Base-by-base conservation (phyloP, 129 eudicot species). In the Erigeron canadensis region DNA sequence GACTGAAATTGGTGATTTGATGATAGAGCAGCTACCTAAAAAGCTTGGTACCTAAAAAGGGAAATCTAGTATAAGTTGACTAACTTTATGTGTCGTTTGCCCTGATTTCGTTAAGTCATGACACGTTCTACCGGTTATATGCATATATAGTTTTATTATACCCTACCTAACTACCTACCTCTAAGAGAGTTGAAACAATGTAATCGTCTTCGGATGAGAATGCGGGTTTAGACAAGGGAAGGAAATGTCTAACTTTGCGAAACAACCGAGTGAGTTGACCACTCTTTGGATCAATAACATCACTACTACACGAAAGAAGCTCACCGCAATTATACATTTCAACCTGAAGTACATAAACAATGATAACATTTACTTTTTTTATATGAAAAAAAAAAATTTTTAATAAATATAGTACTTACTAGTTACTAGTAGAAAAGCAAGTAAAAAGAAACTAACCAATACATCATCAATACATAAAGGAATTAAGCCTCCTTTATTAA, bases 251-350 rank as follows among this genome's bases (percentile, higher is more conserved):
- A 8, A 81, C 83, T 79, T 76, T 94, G 58, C 67, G 77, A 22
- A 94, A 70, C 11, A 88, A 63, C 47, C 81, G 77, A 40, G 83
- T 67, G 12, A 94, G 55, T 9, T 77, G 83, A 3, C 92, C 82
- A 64, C 78, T 75, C 56, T 80, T 75, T 7, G 97, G 91, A 64
- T 82, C 82, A 9, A 63, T 63, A 42, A 85, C 87, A 77, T 82
- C 82, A 2, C 50, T 17, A 17, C 18, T 50, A 41, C 77, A 75
- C 51, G 76, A n/a, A 44, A 94, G 43, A 44, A 94, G 47, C 19
- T 87, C 85, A 7, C 99, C 96, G 23, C 79, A 74, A 47, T 82
- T 89, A 66, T 82, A 84, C 99, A 94, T 94, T 71, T 94, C 96
- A 40, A 86, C 74, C 92, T 89, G 85, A 28, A 28, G 34, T 28